Percentiles rank a stretch among this genome's conserved stretches.
Conservation (phyloP, 805 yeast genomes). For the Schwanniomyces sp. region DNA sequence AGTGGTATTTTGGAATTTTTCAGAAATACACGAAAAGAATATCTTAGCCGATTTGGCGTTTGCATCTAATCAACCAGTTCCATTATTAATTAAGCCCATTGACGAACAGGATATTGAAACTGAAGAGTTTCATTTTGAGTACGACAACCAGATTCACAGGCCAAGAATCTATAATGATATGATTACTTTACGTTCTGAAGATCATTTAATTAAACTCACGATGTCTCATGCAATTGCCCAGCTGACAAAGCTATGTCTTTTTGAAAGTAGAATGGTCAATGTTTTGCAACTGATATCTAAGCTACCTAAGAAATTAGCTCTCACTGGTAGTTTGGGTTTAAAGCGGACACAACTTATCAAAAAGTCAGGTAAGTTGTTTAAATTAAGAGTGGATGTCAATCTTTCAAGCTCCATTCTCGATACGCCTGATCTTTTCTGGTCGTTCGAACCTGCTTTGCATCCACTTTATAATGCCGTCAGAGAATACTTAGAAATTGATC, state of each 20-base stretch:
- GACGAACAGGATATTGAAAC: conserved; percentile 90
- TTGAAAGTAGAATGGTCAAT: conserved; percentile 88
- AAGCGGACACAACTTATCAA: conserved; percentile 80
- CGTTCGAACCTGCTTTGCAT: conserved; percentile 88
- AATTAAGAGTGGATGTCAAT: conserved; percentile 89
- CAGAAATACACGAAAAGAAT: conserved; percentile 89
- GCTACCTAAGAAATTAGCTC: conserved; percentile 84
- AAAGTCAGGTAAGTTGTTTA: conserved; percentile 88
- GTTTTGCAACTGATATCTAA: conserved; percentile 82
- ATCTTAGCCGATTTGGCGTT: conserved; percentile 88
- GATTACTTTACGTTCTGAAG: conserved; percentile 87
- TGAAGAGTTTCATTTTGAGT: conserved; percentile 80
- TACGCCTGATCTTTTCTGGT: conserved; percentile 97
- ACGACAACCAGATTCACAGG: conserved; percentile 59
- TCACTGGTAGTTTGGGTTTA: conserved; percentile 85
- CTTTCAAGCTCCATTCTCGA: conserved; percentile 87
- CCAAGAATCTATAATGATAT: conserved; percentile 89
- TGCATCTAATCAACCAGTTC: conserved; percentile 46
- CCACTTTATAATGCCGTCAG: conserved; percentile 88
- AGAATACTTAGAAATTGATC: conserved; percentile 93
- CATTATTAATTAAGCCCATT: conserved; percentile 67
- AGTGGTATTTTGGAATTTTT: conserved; percentile 97
- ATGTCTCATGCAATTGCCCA: conserved; percentile 97
- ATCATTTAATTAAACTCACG: conserved; percentile 87
- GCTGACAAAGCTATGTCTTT: conserved; percentile 85